These are phyloP conservation scores for Lasiosphaeria miniovina DNA, from an alignment of 495 filamentous ascomycete genomes.

Conservation along the genomic window DNA sequence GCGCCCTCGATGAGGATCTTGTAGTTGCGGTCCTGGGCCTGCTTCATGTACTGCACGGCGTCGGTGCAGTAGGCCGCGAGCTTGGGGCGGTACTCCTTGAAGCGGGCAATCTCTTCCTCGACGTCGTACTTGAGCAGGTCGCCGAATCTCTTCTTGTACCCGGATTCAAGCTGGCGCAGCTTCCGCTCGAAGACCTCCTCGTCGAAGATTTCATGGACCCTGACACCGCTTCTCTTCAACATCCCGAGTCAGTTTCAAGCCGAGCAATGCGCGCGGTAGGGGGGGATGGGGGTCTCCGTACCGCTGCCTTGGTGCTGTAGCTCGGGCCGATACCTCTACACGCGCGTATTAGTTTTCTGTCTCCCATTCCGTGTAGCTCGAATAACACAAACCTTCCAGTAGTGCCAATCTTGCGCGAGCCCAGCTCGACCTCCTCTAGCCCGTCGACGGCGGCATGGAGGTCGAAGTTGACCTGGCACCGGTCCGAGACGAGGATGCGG, in stretches of 20 bases:
- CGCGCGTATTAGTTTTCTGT: conserved; percentile 35
- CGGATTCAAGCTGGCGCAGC: conserved; percentile 60
- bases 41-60: conserved; percentile 55
- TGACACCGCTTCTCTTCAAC: conserved; percentile 59
- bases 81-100: conserved; percentile 61
- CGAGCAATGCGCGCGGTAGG: neutral
- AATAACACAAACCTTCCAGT: conserved; percentile 38
- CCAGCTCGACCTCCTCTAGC: conserved; percentile 74
- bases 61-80: conserved; percentile 72
- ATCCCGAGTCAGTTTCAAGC: neutral
- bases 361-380: neutral
- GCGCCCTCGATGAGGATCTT: conserved; percentile 81
- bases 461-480: conserved; percentile 81
- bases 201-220: conserved; percentile 73
- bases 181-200: conserved; percentile 66
- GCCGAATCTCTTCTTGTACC: conserved; percentile 72
- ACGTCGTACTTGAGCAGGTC: conserved; percentile 70
- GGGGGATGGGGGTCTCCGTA: conserved; percentile 1
- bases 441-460: conserved; percentile 80
- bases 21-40: conserved; percentile 55
- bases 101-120: conserved; percentile 70
- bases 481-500: conserved; percentile 75
- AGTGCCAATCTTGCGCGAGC: conserved; percentile 54
- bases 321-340: conserved; percentile 71
- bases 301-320: conserved; percentile 75